These are phyloP conservation scores for Hypomyces rosellus DNA, from an alignment of 2,329 filamentous ascomycete species.

Conservation along the genomic window DNA sequence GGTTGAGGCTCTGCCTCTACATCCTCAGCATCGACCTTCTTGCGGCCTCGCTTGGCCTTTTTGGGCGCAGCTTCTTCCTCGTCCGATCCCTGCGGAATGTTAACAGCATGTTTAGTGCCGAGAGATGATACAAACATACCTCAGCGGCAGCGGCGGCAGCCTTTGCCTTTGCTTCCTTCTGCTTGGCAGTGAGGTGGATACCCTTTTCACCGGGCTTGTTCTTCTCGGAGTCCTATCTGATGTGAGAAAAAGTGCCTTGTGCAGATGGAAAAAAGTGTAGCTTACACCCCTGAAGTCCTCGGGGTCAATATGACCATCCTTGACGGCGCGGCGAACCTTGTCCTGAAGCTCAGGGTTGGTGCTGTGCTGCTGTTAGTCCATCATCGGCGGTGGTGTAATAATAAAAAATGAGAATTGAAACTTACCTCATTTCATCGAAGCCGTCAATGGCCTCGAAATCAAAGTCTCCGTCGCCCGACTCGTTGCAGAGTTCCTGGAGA, in stretches of 20 bases:
- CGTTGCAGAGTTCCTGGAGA: slow-evolving; percentile 50
- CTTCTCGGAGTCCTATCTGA: slow-evolving; percentile 60
- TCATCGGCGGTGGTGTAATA: background rate
- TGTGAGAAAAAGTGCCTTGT: slow-evolving; percentile 8
- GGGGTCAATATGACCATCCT: slow-evolving; percentile 72
- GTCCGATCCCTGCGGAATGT: slow-evolving; percentile 20
- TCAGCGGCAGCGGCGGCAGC: slow-evolving; percentile 22
- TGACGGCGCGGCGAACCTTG: slow-evolving; percentile 67
- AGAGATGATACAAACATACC: slow-evolving; percentile 10
- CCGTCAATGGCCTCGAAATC: slow-evolving; percentile 70
- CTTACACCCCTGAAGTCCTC: slow-evolving; percentile 86
- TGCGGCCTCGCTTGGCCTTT: slow-evolving; percentile 29
- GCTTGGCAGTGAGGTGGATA: slow-evolving; percentile 44
- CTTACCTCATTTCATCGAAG: slow-evolving; percentile 64
- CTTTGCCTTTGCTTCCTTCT: slow-evolving; percentile 30
- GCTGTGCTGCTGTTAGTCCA: slow-evolving; percentile 20
- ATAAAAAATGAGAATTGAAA: slow-evolving; percentile 8
- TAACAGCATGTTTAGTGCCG: slow-evolving; percentile 7
- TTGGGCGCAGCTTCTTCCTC: slow-evolving; percentile 24
- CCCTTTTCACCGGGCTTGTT: slow-evolving; percentile 63
- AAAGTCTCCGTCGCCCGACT: slow-evolving; percentile 37
- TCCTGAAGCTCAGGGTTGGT: slow-evolving; percentile 56
- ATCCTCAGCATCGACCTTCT: slow-evolving; percentile 26
- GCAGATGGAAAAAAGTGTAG: slow-evolving; percentile 15
- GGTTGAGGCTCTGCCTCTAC: slow-evolving; percentile 28